Evolutionary conservation across 2,329 filamentous ascomycete species (phyloP), one percentile per base, ranked within the genome.

Genomic region (Pseudocercospora fijiensis): DNA sequence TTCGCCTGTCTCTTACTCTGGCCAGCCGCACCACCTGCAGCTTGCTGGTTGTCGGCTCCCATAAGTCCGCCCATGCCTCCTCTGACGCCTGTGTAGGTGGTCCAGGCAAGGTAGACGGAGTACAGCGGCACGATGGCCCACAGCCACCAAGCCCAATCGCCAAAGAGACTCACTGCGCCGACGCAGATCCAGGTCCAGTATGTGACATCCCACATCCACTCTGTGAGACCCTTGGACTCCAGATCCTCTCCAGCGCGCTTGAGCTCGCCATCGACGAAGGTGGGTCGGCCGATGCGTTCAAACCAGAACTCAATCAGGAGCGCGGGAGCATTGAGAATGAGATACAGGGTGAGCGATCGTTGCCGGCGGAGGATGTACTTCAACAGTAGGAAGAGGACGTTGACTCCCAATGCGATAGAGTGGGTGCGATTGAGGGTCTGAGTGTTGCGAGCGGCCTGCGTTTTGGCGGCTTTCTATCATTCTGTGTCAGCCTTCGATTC

Each of bases 131-230:
- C 75, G 0, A 79, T 74, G 3, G 69, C 74, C 77, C 84, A 90
- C 37, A 86, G 68, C 82, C 86, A 86, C 88, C 88, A 91, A 3
- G 82, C 90, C 80, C 89, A 89, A 76, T 97, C 92, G 3, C 95
- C 95, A 55, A 94, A 85, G 27, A 96, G 67, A 16, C 89, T 84
- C 13, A 89, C 92, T n/a, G 89, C 77, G 8, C 88, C 78, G 45
- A 91, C 81, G 60, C 88, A 90, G 10, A 86, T 88, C 88, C 93
- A 97, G 0, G 92, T 97, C 80, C 96, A 92, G 86, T 96, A 98
- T 59, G 96, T 82, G 57, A 96, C 86, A 79, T 99, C 95, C 85
- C 96, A 99, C 90, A 98, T 91, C 82, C 96, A 98, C 79, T 97
- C 95, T 10, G 94, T 98, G 81, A 99, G 80, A 4, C 95, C 95